A percentile compares a stretch with the other conserved stretches of the same genome.
phyloP scores from a whole-genome alignment of 805 yeast species.

The Yamadazyma sp. region DNA sequence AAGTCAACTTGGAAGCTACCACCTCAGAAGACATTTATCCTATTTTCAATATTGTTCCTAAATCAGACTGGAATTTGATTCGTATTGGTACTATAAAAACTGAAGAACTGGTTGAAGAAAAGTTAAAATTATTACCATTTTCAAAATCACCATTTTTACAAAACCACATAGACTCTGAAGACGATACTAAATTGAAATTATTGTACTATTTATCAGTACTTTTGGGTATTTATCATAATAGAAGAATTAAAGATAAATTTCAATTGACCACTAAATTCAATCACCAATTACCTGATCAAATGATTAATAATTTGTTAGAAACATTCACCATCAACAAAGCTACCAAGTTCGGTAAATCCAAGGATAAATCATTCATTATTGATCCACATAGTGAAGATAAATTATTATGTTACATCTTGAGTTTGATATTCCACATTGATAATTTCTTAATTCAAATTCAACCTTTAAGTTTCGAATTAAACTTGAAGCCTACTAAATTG shows the following conservation, averaged over 20 bases:
- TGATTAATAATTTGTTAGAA: slow-evolving; percentile 68
- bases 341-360: slow-evolving; percentile 67
- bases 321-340: slow-evolving; percentile 68
- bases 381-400: slow-evolving; percentile 91
- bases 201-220: slow-evolving; percentile 79
- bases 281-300: slow-evolving; percentile 66
- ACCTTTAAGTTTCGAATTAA: slow-evolving; percentile 81
- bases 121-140: slow-evolving; percentile 62
- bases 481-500: slow-evolving; percentile 72
- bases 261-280: slow-evolving; percentile 55
- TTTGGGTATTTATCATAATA: slow-evolving; percentile 73
- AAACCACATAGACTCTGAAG: slow-evolving; percentile 35
- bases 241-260: slow-evolving; percentile 59
- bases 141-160: slow-evolving; percentile 54
- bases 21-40: slow-evolving; percentile 82
- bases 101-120: slow-evolving; percentile 46
- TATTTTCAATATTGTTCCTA: slow-evolving; percentile 64
- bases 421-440: slow-evolving; percentile 70
- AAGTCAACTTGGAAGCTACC: slow-evolving; percentile 73
- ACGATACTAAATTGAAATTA: slow-evolving; percentile 59
- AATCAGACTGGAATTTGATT: slow-evolving; percentile 58
- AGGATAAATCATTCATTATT: slow-evolving; percentile 70
- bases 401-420: slow-evolving; percentile 74
- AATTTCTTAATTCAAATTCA: slow-evolving; percentile 70
- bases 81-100: slow-evolving; percentile 60